phyloP scores from a whole-genome alignment of 1,139 yeast genomes.

The Oligophagozyma castellii region DNA sequence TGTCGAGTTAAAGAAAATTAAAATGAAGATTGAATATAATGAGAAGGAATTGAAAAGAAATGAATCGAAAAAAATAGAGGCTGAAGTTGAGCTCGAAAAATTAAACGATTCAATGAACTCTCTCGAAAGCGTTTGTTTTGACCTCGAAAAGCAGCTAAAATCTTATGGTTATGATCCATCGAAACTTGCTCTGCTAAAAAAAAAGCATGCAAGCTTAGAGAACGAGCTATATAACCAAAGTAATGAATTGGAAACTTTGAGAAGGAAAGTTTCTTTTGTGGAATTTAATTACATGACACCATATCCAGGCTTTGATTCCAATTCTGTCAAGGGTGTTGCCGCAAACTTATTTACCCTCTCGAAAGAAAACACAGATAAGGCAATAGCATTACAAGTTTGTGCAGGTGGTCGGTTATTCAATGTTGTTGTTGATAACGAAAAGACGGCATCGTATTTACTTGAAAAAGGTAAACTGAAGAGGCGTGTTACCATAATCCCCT shows the following conservation, averaged over 20 bases:
- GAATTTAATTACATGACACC: constrained; percentile 69
- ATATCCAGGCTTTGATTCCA: constrained; percentile 41
- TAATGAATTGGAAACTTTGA: constrained; percentile 41
- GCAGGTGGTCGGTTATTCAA: constrained; percentile 89
- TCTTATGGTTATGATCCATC: constrained; percentile 49
- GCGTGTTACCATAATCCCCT: constrained; percentile 84
- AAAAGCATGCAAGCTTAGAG: constrained; percentile 29
- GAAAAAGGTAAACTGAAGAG: constrained; percentile 67
- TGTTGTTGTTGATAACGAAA: constrained; percentile 82
- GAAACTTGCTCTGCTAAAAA: constrained; percentile 33
- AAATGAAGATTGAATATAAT: constrained; percentile 46
- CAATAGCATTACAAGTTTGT: constrained; percentile 81
- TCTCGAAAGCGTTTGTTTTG: constrained; percentile 29
- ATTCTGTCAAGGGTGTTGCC: constrained; percentile 72
- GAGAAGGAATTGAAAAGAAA: constrained; percentile 39
- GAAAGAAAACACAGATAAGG: constrained; percentile 43
- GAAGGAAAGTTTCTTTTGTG: constrained; percentile 54
- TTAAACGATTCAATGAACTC: constrained; percentile 32
- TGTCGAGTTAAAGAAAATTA: constrained; percentile 46
- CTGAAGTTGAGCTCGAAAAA: constrained; percentile 38
- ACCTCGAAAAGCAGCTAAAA: constrained; percentile 33
- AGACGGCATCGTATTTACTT: constrained; percentile 66
- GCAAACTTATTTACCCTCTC: constrained; percentile 68
- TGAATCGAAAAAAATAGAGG: constrained; percentile 38
- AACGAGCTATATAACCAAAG: constrained; percentile 31